phyloP scores from a whole-genome alignment of 441 rosid genomes.

The Geranium incanum region DNA sequence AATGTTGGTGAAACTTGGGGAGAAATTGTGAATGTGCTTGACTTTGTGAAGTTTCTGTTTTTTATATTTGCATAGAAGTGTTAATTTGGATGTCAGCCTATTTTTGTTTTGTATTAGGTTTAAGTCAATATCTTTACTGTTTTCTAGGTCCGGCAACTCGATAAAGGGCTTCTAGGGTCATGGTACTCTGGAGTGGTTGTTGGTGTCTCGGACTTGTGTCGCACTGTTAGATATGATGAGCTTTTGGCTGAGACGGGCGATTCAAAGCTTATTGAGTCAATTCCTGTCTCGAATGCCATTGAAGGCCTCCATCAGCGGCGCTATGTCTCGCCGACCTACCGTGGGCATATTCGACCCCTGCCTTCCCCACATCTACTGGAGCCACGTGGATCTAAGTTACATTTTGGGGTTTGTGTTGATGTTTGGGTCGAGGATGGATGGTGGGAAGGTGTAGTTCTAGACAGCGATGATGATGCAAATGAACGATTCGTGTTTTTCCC shows the following conservation, averaged over 20 bases:
- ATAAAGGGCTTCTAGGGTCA: conserved; percentile 37
- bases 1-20: not conserved
- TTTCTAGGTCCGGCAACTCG: conserved; percentile 40
- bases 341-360: conserved; percentile 32
- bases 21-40: not conserved
- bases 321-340: conserved; percentile 29
- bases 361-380: conserved; percentile 16
- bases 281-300: conserved; percentile 33
- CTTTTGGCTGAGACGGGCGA: conserved; percentile 28
- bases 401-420: conserved; percentile 39
- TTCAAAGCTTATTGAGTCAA: conserved; percentile 31
- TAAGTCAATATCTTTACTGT: not conserved
- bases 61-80: not conserved
- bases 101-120: not conserved
- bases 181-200: conserved; percentile 40
- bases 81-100: not conserved
- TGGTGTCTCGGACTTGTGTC: conserved; percentile 26
- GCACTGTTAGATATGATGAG: conserved; percentile 32
- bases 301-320: conserved; percentile 35
- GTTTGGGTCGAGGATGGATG: conserved; percentile 38
- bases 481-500: conserved; percentile 39
- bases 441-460: conserved; percentile 45
- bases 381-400: conserved; percentile 16
- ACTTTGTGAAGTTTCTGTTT: not conserved
- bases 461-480: conserved; percentile 25